Conservation (phyloP, 2,329 filamentous ascomycete genomes). For the Conoideocrella luteorostrata region DNA sequence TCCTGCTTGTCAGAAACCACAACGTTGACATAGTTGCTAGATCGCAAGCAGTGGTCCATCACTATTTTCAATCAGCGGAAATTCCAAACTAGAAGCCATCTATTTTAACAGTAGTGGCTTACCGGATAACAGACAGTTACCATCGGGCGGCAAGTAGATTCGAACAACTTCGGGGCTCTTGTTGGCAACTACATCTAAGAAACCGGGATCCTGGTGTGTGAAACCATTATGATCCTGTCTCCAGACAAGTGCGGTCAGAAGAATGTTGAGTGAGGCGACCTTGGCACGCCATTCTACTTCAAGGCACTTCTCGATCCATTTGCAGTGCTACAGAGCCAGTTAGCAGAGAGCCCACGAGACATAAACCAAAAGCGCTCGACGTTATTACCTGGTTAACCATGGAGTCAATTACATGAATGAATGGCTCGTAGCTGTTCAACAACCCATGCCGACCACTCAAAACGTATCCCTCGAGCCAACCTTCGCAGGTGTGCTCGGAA, state of each 20-base stretch:
- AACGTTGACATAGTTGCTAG: slow-evolving; percentile 74
- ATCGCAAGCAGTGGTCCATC: slow-evolving; percentile 69
- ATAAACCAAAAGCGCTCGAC: too few relatives aligned
- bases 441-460: slow-evolving; percentile 69
- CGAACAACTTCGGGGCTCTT: slow-evolving; percentile 74
- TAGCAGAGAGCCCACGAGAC: slow-evolving; percentile 5
- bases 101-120: too few relatives aligned
- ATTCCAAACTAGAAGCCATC: too few relatives aligned
- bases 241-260: slow-evolving; percentile 74
- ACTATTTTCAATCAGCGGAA: too few relatives aligned
- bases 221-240: slow-evolving; percentile 80
- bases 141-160: slow-evolving; percentile 75
- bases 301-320: slow-evolving; percentile 77
- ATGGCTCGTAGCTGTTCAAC: slow-evolving; percentile 76
- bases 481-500: slow-evolving; percentile 74
- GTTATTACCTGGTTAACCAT: slow-evolving; percentile 74
- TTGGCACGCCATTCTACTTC: slow-evolving; percentile 72
- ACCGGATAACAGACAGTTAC: slow-evolving; percentile 65
- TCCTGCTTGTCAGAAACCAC: slow-evolving; percentile 75
- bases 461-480: slow-evolving; percentile 74
- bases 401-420: slow-evolving; percentile 76
- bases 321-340: slow-evolving; percentile 54
- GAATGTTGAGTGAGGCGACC: slow-evolving; percentile 70
- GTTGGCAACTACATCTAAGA: slow-evolving; percentile 73
- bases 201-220: slow-evolving; percentile 74